Base-by-base conservation (phyloP, 805 yeast genomes). In the Lipomyces mesembrius region DNA sequence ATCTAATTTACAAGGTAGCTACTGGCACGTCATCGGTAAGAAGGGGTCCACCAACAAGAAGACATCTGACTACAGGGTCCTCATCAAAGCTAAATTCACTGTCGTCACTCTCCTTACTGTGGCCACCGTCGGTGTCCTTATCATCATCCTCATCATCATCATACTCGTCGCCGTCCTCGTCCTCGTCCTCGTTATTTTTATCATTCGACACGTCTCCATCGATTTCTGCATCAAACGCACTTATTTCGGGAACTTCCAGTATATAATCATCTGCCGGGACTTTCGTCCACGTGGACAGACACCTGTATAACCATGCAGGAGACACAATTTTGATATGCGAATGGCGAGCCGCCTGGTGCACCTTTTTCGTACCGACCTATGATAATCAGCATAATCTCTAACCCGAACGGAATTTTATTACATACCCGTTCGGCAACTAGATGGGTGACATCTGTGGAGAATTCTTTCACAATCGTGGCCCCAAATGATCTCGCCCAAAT, bases 401-500 rank as follows among this genome's bases (percentile, higher is more conserved):
- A 52, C 2, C 7, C 49, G 20, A 17, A 37, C 2, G 5, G 4
- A 17, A 32, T 3, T 25, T 17, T 12, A 59, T 27, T 53, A n/a
- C 56, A 52, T 25, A 59, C 61, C 14, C 66, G 55, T 46, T 67
- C 85, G 54, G 97, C 91, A 20, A 94, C 88, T 2, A 94, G 90
- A 77, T 94, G 99, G 0, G 98, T 95, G 2, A 96, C 93, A 0
- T 85, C 80, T 20, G 86, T 85, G 57, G 84, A 82, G 29, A 90
- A 87, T 65, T 91, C 92, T 2, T 87, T 81, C 0, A 89, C 89
- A 7, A 94, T 92, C 1, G 82, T 82, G 0, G 97, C 98, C 0
- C 99, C 99, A 82, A 94, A 94, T 63, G 93, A 91, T 60, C 85
- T 84, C 12, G 94, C 90, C 98, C 98, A 94, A 27, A 88, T 86